Percentiles rank a stretch among this genome's conserved stretches.
These are phyloP conservation scores for Apiospora rasikravindrae DNA, from an alignment of 2,329 filamentous ascomycete species.

Conservation along the genomic window DNA sequence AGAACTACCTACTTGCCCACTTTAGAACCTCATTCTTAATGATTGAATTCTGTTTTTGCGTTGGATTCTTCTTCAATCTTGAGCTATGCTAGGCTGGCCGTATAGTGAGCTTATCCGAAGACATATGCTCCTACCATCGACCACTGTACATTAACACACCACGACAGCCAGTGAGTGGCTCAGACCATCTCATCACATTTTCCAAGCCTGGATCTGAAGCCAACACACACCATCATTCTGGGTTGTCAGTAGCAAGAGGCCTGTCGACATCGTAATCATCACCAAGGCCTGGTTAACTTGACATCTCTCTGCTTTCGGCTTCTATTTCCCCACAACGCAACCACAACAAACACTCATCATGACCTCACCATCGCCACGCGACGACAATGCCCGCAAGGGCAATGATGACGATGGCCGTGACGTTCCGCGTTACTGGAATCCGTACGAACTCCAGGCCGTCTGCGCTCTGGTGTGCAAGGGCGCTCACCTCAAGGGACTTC, in stretches of 20 bases:
- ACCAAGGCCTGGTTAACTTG: background rate
- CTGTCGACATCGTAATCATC: background rate
- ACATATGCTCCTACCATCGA: background rate
- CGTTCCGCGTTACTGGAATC: constrained; percentile 27
- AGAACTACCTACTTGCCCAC: background rate
- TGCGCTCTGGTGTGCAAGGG: constrained; percentile 35
- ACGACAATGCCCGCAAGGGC: background rate
- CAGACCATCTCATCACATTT: background rate
- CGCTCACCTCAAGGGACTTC: constrained; percentile 26
- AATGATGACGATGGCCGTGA: background rate
- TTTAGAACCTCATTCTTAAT: background rate
- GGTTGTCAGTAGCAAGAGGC: background rate
- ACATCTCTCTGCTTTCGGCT: background rate
- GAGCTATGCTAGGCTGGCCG: too few relatives aligned
- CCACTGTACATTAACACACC: background rate
- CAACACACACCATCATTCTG: background rate
- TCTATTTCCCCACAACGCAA: background rate
- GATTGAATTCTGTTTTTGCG: background rate
- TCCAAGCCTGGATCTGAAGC: background rate
- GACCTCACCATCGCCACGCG: background rate
- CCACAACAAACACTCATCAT: background rate
- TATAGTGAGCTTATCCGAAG: background rate
- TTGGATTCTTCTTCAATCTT: background rate
- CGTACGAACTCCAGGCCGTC: constrained; percentile 35
- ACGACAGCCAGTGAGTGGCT: background rate